These are phyloP conservation scores for Botryotinia narcissicola DNA, from an alignment of 2,329 filamentous ascomycete genomes.

Conservation along the genomic window DNA sequence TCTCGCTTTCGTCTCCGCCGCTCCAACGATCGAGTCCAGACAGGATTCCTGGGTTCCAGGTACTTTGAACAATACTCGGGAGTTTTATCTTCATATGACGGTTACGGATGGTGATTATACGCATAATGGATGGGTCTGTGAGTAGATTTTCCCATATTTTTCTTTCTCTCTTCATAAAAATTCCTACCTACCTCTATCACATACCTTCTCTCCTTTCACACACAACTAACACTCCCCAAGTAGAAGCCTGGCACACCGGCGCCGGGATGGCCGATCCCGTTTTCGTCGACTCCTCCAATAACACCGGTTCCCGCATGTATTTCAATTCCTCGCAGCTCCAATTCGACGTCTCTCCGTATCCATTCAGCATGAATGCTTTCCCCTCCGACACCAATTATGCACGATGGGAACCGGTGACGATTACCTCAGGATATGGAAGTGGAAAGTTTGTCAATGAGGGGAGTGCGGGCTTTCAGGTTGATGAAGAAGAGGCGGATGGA, in stretches of 20 bases:
- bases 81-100: conserved; percentile 30
- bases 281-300: conserved; percentile 20
- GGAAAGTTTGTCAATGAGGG: conserved; percentile 23
- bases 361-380: conserved; percentile 26
- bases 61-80: conserved; percentile 31
- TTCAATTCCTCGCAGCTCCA: conserved; percentile 31
- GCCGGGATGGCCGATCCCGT: conserved; percentile 30
- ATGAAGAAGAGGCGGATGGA: conserved; percentile 27
- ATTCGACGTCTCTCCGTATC: conserved; percentile 28
- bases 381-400: conserved; percentile 31
- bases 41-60: conserved; percentile 25
- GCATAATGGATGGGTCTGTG: conserved; percentile 27
- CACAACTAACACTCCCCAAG: conserved; percentile 20
- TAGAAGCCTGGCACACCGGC: conserved; percentile 32
- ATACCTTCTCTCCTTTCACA: too few species aligned
- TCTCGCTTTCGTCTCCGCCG: conserved; percentile 22
- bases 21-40: conserved; percentile 13
- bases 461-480: conserved; percentile 22
- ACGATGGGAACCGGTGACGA: conserved; percentile 27
- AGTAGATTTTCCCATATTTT: background rate
- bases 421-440: conserved; percentile 24
- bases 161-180: accelerated
- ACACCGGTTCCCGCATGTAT: conserved; percentile 23
- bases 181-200: background rate
- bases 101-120: conserved; percentile 21